Base-by-base conservation (phyloP, 179 eudicot species). In the Beta corolliflora region DNA sequence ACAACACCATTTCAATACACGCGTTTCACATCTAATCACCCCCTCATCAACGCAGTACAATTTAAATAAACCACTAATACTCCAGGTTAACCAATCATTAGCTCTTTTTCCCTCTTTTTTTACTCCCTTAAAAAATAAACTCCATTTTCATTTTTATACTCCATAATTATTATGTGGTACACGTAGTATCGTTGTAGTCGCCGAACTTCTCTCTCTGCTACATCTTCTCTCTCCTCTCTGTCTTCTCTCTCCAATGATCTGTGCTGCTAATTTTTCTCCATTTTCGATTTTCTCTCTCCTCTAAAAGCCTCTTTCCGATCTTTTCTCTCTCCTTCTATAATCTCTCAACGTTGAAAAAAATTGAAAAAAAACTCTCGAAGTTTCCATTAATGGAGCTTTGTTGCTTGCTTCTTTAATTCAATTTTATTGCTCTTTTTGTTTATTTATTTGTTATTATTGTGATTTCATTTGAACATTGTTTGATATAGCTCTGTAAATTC, bases 261-360 rank as follows among this genome's bases (percentile, higher is more conserved):
- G 79, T 75, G 21, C 52, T 52, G 16, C n/a, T 5, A n/a, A 52
- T 67, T 31, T 44, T 11, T 67, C 55, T 12, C 15, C 41, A 36
- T 41, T 75, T 75, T 21, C n/a, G 41, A 36, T 21, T 76, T 81
- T 76, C 84, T 72, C 80, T 81, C 80, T 81, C 76, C 46, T 76
- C 67, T 45, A 73, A 81, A 81, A 78, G 75, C 82, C 75, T 55
- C 79, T 58, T 83, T 76, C 66, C 72, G 76, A 67, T 81, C 84
- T 69, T 46, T 60, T 14, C 25, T 18, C 9, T 48, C 60, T 64
- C 71, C 23, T 44, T 45, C 63, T 55, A 36, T 36, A 0, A 36
- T 36, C 41, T 36, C 41, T 36, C 41, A 0, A 36, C 41, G 41
- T 1, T 1, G 41, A 31, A 0, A 31, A 31, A 31, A 31, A 31